These are phyloP conservation scores for Sphaerulina musiva DNA, from an alignment of 2,329 filamentous ascomycete genomes.

Conservation along the genomic window DNA sequence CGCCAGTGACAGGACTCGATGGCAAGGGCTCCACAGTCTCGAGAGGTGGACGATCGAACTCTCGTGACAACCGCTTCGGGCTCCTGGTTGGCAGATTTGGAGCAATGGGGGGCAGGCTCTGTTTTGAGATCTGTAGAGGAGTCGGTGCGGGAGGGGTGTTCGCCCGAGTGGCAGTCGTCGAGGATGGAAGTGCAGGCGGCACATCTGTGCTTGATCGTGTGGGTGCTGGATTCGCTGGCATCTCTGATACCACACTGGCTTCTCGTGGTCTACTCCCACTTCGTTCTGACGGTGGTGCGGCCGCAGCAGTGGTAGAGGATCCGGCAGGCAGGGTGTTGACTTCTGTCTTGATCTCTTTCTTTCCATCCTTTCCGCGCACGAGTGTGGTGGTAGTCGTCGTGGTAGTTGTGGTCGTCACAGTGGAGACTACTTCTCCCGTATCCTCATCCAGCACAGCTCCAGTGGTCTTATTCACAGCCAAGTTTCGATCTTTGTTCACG, in stretches of 20 bases:
- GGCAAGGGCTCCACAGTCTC: conserved; percentile 9
- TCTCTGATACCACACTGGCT: conserved; percentile 21
- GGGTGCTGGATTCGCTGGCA: conserved; percentile 20
- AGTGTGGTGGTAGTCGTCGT: conserved; percentile 28
- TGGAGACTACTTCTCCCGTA: conserved; percentile 29
- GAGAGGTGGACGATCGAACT: conserved; percentile 5
- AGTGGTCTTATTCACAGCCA: conserved; percentile 26
- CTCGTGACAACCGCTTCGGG: conserved; percentile 10
- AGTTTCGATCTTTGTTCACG: conserved; percentile 23
- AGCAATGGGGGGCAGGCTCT: background rate
- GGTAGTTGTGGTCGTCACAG: conserved; percentile 30
- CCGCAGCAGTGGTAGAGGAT: conserved; percentile 4
- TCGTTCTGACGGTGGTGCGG: background rate
- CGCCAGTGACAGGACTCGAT: conserved; percentile 11
- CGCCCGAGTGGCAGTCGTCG: background rate
- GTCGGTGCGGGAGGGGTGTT: conserved; percentile 7
- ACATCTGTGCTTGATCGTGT: conserved; percentile 1
- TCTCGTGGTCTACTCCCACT: conserved; percentile 1
- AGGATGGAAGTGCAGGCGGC: conserved; percentile 3
- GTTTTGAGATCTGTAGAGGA: conserved; percentile 1
- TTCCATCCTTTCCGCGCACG: conserved; percentile 18
- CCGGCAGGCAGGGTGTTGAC: conserved; percentile 15
- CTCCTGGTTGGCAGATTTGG: conserved; percentile 10
- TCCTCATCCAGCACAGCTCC: conserved; percentile 30
- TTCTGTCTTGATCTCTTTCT: conserved; percentile 19